A percentile compares a stretch with the other conserved stretches of the same genome.
phyloP scores from a whole-genome alignment of 768 basidiomycete species.

The Tricholoma hemisulphureum region DNA sequence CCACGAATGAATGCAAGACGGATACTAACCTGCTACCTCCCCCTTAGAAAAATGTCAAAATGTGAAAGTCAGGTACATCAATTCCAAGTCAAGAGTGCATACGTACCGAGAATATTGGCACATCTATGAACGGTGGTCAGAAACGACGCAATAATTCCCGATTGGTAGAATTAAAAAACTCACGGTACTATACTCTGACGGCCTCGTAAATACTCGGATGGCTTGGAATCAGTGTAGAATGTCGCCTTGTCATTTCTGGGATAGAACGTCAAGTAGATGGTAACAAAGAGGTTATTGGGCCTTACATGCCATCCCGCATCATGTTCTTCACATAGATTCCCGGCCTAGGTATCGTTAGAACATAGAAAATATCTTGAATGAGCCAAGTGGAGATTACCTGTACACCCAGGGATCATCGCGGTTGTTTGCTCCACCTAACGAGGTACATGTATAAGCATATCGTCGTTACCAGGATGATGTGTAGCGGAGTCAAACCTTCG shows the following conservation, averaged over 20 bases:
- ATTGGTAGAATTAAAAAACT: slow-evolving; percentile 22
- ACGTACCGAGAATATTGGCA: slow-evolving; percentile 59
- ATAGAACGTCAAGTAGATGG: not conserved
- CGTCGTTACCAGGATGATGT: not conserved
- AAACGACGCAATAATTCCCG: not conserved
- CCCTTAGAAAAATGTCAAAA: slow-evolving; percentile 27
- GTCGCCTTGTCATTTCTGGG: slow-evolving; percentile 70
- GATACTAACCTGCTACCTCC: slow-evolving; percentile 52
- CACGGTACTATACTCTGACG: slow-evolving; percentile 68
- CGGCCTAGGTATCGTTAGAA: slow-evolving; percentile 35
- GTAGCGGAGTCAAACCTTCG: slow-evolving; percentile 44
- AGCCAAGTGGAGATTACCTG: slow-evolving; percentile 28
- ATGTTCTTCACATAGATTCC: slow-evolving; percentile 72
- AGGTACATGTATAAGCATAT: not conserved
- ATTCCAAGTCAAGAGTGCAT: not conserved
- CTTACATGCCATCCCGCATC: slow-evolving; percentile 67
- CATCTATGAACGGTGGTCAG: slow-evolving; percentile 39
- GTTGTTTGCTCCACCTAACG: slow-evolving; percentile 63
- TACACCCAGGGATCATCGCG: slow-evolving; percentile 76
- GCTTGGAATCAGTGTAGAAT: slow-evolving; percentile 64
- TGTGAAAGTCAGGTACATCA: not conserved
- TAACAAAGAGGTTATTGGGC: not conserved
- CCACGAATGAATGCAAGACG: not conserved
- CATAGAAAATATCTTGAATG: not conserved
- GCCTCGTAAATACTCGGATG: slow-evolving; percentile 58